A percentile compares a stretch with the other conserved stretches of the same genome.
Evolutionary conservation across 768 basidiomycete species (phyloP).

Genomic region (Lentinula lateritia): DNA sequence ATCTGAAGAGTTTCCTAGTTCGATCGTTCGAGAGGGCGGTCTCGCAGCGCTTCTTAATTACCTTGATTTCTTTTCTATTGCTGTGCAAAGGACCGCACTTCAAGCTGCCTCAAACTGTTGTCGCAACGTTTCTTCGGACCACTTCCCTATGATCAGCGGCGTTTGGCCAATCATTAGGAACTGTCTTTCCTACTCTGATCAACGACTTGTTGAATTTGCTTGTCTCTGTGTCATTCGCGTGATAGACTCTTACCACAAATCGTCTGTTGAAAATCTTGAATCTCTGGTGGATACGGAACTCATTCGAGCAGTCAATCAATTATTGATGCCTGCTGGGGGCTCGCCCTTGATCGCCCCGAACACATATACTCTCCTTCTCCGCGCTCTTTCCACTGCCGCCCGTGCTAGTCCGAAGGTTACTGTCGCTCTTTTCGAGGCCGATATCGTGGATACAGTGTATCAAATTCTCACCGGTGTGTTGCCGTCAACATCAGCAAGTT

Average conservation of each 20-base stretch:
- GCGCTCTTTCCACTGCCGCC: slow-evolving; percentile 83
- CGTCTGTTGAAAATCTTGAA: slow-evolving; percentile 83
- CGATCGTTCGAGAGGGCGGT: slow-evolving; percentile 95
- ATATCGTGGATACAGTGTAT: slow-evolving; percentile 88
- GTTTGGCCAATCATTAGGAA: slow-evolving; percentile 93
- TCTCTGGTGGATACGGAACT: slow-evolving; percentile 73
- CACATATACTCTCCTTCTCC: slow-evolving; percentile 85
- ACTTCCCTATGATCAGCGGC: slow-evolving; percentile 82
- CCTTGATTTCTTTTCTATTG: slow-evolving; percentile 97
- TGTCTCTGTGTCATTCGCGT: slow-evolving; percentile 93
- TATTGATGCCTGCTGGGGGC: slow-evolving; percentile 81
- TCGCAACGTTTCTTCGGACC: slow-evolving; percentile 83
- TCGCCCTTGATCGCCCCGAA: slow-evolving; percentile 81
- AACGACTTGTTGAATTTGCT: slow-evolving; percentile 95
- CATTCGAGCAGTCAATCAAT: slow-evolving; percentile 78
- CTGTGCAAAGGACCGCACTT: slow-evolving; percentile 93
- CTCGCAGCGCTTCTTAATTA: slow-evolving; percentile 89
- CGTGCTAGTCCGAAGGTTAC: slow-evolving; percentile 86
- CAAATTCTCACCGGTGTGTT: slow-evolving; percentile 94
- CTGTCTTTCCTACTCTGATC: slow-evolving; percentile 87
- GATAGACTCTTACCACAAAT: slow-evolving; percentile 86
- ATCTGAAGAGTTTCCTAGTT: slow-evolving; percentile 93
- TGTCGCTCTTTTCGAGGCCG: slow-evolving; percentile 81
- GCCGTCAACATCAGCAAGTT: slow-evolving; percentile 53
- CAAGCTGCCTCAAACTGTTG: slow-evolving; percentile 98